phyloP scores from a whole-genome alignment of 192 early-diverging fungal genomes.

The Coemansia sp. region DNA sequence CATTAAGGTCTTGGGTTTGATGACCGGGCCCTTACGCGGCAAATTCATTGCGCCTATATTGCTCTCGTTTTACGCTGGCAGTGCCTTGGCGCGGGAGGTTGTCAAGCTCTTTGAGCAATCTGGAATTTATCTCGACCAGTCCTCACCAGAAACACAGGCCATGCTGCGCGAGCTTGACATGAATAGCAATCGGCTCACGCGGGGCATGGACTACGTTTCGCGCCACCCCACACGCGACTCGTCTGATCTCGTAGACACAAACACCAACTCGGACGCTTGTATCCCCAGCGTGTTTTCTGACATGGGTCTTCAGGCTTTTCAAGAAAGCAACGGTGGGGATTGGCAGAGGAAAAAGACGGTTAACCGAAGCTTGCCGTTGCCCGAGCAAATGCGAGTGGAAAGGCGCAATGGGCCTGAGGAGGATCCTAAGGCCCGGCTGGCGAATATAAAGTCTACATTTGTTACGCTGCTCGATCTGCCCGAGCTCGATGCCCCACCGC shows the following conservation, averaged over 20 bases:
- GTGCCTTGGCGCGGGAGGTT: slow-evolving; percentile 18
- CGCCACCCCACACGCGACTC: slow-evolving; percentile 19
- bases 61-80: slow-evolving; percentile 40
- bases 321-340: neutral
- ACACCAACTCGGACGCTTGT: slow-evolving; percentile 26
- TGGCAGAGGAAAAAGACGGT: slow-evolving; percentile 1
- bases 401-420: slow-evolving; percentile 6
- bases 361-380: slow-evolving; percentile 14
- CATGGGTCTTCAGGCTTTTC: slow-evolving; percentile 17
- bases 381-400: slow-evolving; percentile 24
- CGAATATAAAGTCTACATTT: slow-evolving; percentile 50
- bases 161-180: slow-evolving; percentile 23
- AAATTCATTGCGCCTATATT: slow-evolving; percentile 32
- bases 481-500: slow-evolving; percentile 46
- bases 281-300: slow-evolving; percentile 41
- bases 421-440: slow-evolving; percentile 33
- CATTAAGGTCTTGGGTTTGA: slow-evolving; percentile 28
- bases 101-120: slow-evolving; percentile 27
- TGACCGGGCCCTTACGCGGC: slow-evolving; percentile 28
- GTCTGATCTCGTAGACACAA: slow-evolving; percentile 16
- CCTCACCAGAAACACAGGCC: slow-evolving; percentile 27
- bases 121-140: slow-evolving; percentile 41
- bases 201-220: slow-evolving; percentile 26
- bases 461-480: slow-evolving; percentile 51
- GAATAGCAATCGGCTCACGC: slow-evolving; percentile 28